These are phyloP conservation scores for Cyberlindnera veronae DNA, from an alignment of 805 yeast species.

Conservation along the genomic window DNA sequence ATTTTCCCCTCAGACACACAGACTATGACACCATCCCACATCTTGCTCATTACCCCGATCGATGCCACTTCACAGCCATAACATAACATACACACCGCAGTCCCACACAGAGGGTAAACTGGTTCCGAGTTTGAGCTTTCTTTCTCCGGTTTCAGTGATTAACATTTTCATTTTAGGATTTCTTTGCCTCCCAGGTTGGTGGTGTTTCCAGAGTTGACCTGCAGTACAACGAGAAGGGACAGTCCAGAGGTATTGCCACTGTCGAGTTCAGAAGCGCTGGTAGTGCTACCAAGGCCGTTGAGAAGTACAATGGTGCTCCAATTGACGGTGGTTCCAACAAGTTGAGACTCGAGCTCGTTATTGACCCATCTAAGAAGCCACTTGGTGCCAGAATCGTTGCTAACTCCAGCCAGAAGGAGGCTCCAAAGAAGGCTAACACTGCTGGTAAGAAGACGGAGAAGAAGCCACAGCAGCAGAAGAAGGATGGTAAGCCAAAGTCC, in stretches of 20 bases:
- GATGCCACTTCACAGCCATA: too few species aligned
- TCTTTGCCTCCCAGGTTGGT: constrained; percentile 84
- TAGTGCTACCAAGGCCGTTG: constrained; percentile 74
- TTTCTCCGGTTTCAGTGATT: constrained; percentile 3
- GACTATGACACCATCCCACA: too few species aligned
- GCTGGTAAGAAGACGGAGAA: constrained; percentile 9
- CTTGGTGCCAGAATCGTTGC: constrained; percentile 70
- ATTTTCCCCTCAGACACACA: too few species aligned
- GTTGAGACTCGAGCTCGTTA: constrained; percentile 75
- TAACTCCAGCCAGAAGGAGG: constrained; percentile 30
- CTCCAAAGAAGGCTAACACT: constrained; percentile 12
- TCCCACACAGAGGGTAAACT: constrained; percentile 1
- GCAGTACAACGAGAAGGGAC: constrained; percentile 82
- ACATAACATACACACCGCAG: too few species aligned
- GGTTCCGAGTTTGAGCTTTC: too few species aligned
- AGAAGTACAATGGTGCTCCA: constrained; percentile 87
- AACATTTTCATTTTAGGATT: constrained; percentile 55
- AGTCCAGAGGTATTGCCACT: constrained; percentile 89
- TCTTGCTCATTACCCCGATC: too few species aligned
- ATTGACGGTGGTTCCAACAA: constrained; percentile 81
- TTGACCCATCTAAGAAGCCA: constrained; percentile 79
- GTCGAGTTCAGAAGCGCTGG: constrained; percentile 68
- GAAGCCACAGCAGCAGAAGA: constrained; percentile 8
- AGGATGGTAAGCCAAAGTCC: constrained; percentile 27
- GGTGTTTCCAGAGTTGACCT: constrained; percentile 69